Conservation (phyloP, 129 eudicot genomes). For the Flaveria sonorensis region DNA sequence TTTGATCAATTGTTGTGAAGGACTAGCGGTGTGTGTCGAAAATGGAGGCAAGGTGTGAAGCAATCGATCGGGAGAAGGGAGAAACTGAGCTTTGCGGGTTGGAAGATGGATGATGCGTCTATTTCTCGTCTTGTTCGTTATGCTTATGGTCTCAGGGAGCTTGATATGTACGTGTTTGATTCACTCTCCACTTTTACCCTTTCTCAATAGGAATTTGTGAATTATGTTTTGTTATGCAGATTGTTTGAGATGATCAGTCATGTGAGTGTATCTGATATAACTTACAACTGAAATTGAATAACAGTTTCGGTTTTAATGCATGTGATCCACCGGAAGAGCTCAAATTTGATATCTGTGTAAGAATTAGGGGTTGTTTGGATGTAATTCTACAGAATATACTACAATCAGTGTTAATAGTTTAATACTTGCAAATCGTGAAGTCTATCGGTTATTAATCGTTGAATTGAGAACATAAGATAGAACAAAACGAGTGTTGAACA, state of each 20-base stretch:
- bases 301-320: background rate
- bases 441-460: no score
- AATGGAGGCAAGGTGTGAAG: conserved; percentile 91
- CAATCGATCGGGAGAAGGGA: conserved; percentile 77
- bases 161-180: conserved; percentile 61
- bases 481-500: no score
- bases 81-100: conserved; percentile 78
- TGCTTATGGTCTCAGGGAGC: conserved; percentile 81
- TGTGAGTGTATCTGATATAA: background rate
- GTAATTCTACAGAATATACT: background rate
- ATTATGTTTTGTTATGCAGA: background rate
- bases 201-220: background rate
- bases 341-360: background rate
- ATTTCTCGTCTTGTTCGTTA: conserved; percentile 73
- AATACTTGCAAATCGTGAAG: conserved; percentile 1
- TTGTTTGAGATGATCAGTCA: background rate
- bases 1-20: conserved; percentile 33
- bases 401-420: background rate
- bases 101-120: conserved; percentile 87
- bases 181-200: background rate
- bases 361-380: background rate
- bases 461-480: no score
- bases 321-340: background rate
- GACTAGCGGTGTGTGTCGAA: conserved; percentile 77
- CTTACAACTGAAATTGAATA: background rate